phyloP scores from a whole-genome alignment of 2,329 filamentous ascomycete species.

The Helminthosporium solani region DNA sequence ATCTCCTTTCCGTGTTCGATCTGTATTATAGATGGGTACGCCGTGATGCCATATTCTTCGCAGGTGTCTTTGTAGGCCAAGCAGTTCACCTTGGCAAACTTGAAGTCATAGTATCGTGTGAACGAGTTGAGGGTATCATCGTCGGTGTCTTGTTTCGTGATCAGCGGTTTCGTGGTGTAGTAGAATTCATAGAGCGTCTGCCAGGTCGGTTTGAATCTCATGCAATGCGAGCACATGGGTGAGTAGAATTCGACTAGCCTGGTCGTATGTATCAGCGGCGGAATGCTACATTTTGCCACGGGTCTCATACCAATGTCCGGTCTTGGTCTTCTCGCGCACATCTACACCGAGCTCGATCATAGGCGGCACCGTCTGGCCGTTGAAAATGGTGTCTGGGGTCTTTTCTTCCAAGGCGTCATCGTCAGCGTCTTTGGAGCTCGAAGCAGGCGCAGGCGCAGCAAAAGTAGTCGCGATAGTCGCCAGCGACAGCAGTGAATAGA shows the following conservation, averaged over 20 bases:
- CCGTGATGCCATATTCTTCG: slow-evolving; percentile 61
- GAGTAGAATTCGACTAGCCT: slow-evolving; percentile 54
- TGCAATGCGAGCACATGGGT: slow-evolving; percentile 67
- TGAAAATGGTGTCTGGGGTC: slow-evolving; percentile 59
- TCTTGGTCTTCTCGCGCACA: slow-evolving; percentile 58
- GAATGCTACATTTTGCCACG: neutral
- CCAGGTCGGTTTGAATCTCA: slow-evolving; percentile 76
- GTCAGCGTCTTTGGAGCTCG: slow-evolving; percentile 20
- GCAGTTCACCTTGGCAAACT: slow-evolving; percentile 85
- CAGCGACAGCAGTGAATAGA: slow-evolving; percentile 42
- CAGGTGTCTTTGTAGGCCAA: slow-evolving; percentile 80
- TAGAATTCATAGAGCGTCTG: slow-evolving; percentile 97
- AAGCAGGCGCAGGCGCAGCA: slow-evolving; percentile 18
- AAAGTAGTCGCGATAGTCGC: slow-evolving; percentile 35
- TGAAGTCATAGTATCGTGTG: slow-evolving; percentile 81
- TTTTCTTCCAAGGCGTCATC: slow-evolving; percentile 32
- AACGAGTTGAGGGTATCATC: slow-evolving; percentile 64
- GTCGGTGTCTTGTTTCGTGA: slow-evolving; percentile 20
- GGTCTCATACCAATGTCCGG: slow-evolving; percentile 65
- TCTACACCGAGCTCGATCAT: slow-evolving; percentile 61
- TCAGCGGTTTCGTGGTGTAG: slow-evolving; percentile 76
- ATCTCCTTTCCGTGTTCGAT: slow-evolving; percentile 75
- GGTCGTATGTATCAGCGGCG: slow-evolving; percentile 2
- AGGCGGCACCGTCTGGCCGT: slow-evolving; percentile 66
- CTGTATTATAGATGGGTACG: slow-evolving; percentile 75